phyloP scores from a whole-genome alignment of 1,284 basidiomycete genomes.

The Austropuccinia psidii region DNA sequence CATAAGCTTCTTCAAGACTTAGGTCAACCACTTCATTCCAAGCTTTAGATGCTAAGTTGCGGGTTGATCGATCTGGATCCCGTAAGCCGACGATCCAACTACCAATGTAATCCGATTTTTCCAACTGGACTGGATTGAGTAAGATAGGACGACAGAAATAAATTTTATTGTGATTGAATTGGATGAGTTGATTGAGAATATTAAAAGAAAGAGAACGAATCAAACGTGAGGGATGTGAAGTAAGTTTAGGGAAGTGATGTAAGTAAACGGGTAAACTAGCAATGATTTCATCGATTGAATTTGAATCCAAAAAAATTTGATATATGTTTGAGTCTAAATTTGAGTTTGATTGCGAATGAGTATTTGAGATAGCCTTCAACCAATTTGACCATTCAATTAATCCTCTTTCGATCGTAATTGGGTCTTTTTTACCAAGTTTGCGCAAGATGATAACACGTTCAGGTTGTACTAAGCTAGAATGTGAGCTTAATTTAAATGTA shows the following conservation, averaged over 20 bases:
- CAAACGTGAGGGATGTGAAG: constrained; percentile 27
- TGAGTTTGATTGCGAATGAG: background rate
- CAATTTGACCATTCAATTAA: constrained; percentile 34
- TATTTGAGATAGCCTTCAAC: constrained; percentile 2
- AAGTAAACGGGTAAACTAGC: constrained; percentile 27
- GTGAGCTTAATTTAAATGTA: constrained; percentile 25
- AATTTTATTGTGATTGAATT: background rate
- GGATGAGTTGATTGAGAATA: constrained; percentile 3
- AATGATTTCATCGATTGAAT: constrained; percentile 9
- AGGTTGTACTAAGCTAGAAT: constrained; percentile 22
- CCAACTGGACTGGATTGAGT: constrained; percentile 25
- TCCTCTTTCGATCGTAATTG: constrained; percentile 34
- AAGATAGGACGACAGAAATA: constrained; percentile 4
- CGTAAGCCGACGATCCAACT: constrained; percentile 29
- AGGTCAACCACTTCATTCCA: constrained; percentile 20
- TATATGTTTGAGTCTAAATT: no score
- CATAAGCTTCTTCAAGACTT: background rate
- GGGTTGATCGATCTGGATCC: constrained; percentile 19
- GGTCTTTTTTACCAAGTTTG: constrained; percentile 35
- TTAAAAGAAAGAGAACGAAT: constrained; percentile 10
- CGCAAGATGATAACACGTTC: constrained; percentile 21
- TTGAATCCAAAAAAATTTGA: background rate
- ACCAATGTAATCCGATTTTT: constrained; percentile 25
- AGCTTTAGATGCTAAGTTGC: background rate
- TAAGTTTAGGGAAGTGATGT: constrained; percentile 25